phyloP scores from a whole-genome alignment of 345 rosid species.

The Citrus hindsii region DNA sequence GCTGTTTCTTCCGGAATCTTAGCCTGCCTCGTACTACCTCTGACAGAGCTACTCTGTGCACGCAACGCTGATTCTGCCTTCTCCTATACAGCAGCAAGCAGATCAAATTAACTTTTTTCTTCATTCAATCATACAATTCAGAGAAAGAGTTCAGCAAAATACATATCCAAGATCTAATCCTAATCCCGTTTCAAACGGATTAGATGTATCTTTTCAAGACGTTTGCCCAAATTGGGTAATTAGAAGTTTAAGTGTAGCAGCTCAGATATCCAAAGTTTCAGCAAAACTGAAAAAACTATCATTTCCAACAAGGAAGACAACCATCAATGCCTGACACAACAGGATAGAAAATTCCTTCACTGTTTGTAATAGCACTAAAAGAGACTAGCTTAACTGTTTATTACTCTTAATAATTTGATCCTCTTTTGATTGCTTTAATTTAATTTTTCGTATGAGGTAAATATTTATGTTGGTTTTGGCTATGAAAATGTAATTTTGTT shows the following conservation, averaged over 20 bases:
- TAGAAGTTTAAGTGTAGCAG: neutral
- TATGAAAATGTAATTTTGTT: too few relatives aligned
- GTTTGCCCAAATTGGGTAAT: neutral
- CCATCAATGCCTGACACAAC: neutral
- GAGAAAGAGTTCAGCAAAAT: neutral
- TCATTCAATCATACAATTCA: neutral
- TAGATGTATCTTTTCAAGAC: neutral
- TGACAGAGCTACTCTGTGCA: conserved; percentile 90
- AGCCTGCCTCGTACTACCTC: conserved; percentile 41
- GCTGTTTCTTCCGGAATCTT: conserved; percentile 48
- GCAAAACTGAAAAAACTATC: neutral
- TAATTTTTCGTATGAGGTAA: too few relatives aligned
- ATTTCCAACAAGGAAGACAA: neutral
- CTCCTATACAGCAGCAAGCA: conserved; percentile 51
- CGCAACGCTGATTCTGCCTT: conserved; percentile 81
- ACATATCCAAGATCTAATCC: neutral
- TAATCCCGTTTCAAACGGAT: neutral
- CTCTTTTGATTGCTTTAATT: too few relatives aligned
- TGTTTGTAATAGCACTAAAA: neutral
- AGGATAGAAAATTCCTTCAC: neutral
- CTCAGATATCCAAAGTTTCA: neutral
- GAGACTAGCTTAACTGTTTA: neutral
- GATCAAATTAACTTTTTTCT: conserved; percentile 1
- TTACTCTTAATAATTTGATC: too few relatives aligned
- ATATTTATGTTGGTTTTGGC: too few relatives aligned